Conservation (phyloP, 2,329 filamentous ascomycete species). For the Epichloe gansuensis region DNA sequence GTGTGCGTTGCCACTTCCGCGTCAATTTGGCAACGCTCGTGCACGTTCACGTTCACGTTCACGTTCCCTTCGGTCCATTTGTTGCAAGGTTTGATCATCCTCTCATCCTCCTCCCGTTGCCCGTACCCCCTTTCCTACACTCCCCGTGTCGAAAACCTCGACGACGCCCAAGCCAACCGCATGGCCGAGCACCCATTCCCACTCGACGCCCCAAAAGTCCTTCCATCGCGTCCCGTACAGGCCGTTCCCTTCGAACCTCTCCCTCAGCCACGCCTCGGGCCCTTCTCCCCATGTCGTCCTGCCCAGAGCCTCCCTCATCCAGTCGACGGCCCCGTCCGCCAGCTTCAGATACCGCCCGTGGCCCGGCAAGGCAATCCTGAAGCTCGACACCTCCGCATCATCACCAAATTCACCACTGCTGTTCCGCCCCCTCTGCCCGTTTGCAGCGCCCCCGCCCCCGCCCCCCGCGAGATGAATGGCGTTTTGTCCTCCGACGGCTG, state of each 20-base stretch:
- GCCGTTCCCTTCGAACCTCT: slow-evolving; percentile 57
- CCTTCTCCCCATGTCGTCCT: slow-evolving; percentile 50
- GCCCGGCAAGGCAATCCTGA: slow-evolving; percentile 51
- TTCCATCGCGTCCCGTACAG: slow-evolving; percentile 41
- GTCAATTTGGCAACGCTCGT: too few species aligned
- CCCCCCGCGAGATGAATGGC: slow-evolving; percentile 54
- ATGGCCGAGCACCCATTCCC: slow-evolving; percentile 60
- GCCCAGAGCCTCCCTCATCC: slow-evolving; percentile 45
- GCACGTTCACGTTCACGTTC: background rate
- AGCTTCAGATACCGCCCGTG: slow-evolving; percentile 57
- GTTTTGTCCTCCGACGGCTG: slow-evolving; percentile 55
- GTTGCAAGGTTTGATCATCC: too few species aligned
- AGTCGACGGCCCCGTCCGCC: slow-evolving; percentile 44
- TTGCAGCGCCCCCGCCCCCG: slow-evolving; percentile 24
- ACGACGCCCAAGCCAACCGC: slow-evolving; percentile 57
- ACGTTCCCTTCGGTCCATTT: background rate
- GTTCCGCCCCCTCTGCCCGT: too few species aligned
- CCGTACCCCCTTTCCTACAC: slow-evolving; percentile 55
- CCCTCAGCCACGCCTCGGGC: slow-evolving; percentile 46
- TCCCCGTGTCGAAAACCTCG: slow-evolving; percentile 63
- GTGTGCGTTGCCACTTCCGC: too few species aligned
- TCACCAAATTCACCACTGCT: too few species aligned
- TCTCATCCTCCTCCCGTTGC: slow-evolving; percentile 14
- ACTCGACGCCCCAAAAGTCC: slow-evolving; percentile 54
- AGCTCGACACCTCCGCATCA: slow-evolving; percentile 11